A percentile compares a stretch with the other conserved stretches of the same genome.
phyloP scores from a whole-genome alignment of 371 early-diverging fungal species.

The Mucor sp. region DNA sequence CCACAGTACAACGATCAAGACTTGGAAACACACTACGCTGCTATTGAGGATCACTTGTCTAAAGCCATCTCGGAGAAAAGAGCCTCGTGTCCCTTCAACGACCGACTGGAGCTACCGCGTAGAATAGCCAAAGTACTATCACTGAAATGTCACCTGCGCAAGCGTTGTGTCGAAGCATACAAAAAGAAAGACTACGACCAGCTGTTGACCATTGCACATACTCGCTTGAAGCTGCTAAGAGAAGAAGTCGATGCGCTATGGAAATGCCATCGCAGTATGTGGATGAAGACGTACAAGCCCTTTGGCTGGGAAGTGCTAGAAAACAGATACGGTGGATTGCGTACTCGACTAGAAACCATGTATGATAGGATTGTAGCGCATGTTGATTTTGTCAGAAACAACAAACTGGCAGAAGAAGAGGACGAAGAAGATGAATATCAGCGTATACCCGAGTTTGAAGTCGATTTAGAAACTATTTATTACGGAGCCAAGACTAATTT shows the following conservation, averaged over 20 bases:
- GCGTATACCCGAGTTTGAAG: constrained; percentile 70
- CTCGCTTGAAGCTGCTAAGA: constrained; percentile 55
- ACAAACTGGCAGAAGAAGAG: constrained; percentile 3
- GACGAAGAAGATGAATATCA: constrained; percentile 40
- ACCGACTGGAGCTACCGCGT: constrained; percentile 68
- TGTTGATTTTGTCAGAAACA: constrained; percentile 38
- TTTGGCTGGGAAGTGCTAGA: constrained; percentile 89
- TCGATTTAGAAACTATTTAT: constrained; percentile 59
- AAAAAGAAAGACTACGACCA: constrained; percentile 52
- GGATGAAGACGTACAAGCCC: constrained; percentile 80
- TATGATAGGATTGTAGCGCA: constrained; percentile 72
- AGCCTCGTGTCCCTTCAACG: constrained; percentile 65
- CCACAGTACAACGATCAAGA: constrained; percentile 75
- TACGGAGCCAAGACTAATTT: constrained; percentile 62
- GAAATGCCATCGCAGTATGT: constrained; percentile 77
- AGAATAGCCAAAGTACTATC: constrained; percentile 67
- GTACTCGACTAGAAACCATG: constrained; percentile 76
- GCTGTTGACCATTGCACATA: constrained; percentile 48
- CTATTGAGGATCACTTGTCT: constrained; percentile 51
- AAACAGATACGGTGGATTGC: constrained; percentile 79
- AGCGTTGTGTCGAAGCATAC: constrained; percentile 66
- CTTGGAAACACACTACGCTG: constrained; percentile 65
- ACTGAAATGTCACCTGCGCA: constrained; percentile 71
- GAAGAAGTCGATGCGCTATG: constrained; percentile 72
- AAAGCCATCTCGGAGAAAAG: constrained; percentile 47